Conservation (phyloP, 1,284 basidiomycete species). For the Lentinula novae-zelandiae region DNA sequence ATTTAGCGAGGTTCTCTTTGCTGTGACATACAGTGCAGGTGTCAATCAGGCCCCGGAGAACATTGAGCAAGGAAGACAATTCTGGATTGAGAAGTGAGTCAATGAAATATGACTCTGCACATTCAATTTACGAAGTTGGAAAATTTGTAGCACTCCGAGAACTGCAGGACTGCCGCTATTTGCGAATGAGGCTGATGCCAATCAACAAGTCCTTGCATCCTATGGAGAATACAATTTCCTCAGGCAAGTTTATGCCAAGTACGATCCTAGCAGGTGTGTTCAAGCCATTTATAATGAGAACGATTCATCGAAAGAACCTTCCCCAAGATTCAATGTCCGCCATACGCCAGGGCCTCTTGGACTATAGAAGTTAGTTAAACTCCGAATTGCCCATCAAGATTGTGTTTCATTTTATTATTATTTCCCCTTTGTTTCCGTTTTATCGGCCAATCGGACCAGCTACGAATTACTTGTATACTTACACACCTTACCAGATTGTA, state of each 20-base stretch:
- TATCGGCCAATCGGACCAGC: no score
- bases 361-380: background rate
- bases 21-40: background rate
- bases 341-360: background rate
- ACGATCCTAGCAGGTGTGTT: slow-evolving; percentile 34
- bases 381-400: no score
- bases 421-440: no score
- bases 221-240: slow-evolving; percentile 32
- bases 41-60: background rate
- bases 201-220: slow-evolving; percentile 33
- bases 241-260: slow-evolving; percentile 32
- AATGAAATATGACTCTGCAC: background rate
- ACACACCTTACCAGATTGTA: no score
- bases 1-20: slow-evolving; percentile 7
- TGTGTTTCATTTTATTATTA: no score
- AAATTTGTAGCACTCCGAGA: slow-evolving; percentile 23
- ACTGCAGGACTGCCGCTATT: slow-evolving; percentile 33
- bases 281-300: no score
- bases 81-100: slow-evolving; percentile 2
- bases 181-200: slow-evolving; percentile 33
- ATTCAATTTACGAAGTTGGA: background rate
- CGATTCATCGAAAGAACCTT: background rate
- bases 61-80: background rate
- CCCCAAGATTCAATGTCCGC: background rate
- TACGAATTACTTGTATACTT: no score